Evolutionary conservation across 345 rosid species (phyloP), one percentile per base, ranked within the genome.

Genomic region (Sisymbrium irio): DNA sequence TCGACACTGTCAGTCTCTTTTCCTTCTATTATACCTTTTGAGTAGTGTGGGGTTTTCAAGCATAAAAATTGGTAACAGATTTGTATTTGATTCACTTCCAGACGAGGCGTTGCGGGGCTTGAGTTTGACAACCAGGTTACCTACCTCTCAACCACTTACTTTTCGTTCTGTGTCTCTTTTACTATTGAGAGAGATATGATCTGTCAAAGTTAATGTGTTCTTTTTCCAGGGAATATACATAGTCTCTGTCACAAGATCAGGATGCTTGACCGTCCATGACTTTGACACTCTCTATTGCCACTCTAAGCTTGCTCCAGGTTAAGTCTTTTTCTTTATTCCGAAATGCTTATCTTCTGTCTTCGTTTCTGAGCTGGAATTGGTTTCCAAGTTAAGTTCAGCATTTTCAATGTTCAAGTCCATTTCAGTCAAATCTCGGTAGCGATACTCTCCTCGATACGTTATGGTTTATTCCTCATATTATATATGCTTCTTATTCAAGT

Each of bases 261-360:
- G 97, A 58, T 92, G 99, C 86, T 74, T 92, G 77, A 88, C 83
- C 4, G 89, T 95, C 14, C 93, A 92, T 85, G 97, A 92, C 72
- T 92, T 88, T 84, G 97, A 95, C 70, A 39, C 89, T 62, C 83
- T 95, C 30, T 90, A 85, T 71, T 84, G 92, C 77, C 86, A 83
- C 32, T 76, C 86, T 66, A 78, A 72, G 64, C 69, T 40, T 49
- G 22, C 49, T 47, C 49, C 67, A 77, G 80, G 80, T 77, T 33
- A 77, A 18, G 17, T 39, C 45, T 45, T 4, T 47, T 18, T 50
- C 63, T 54, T 42, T 28, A 37, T 64, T 35, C 11, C 14, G 19
- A 40, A 51, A 14, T n/a, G 9, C 19, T n/a, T 60, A 22, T 15
- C 15, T 25, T 18, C 22, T 15, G 33, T 61, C 9, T 59, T 36